phyloP scores from a whole-genome alignment of 2,329 filamentous ascomycete genomes.

The Grosmannia penicillata region DNA sequence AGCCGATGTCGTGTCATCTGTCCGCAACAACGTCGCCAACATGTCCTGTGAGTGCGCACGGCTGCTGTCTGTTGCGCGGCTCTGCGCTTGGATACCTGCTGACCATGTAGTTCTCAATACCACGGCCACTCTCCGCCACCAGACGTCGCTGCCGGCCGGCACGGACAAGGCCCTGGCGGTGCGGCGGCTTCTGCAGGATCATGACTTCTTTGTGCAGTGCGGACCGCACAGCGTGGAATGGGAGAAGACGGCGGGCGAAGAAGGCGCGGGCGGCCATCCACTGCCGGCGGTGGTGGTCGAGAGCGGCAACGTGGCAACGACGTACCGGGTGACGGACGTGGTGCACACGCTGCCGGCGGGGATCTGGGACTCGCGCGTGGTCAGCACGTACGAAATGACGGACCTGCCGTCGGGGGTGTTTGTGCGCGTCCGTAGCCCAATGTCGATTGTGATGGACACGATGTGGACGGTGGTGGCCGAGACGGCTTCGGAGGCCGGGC shows the following conservation, averaged over 20 bases:
- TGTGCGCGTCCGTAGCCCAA: slow-evolving; percentile 33
- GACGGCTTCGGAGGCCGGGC: neutral
- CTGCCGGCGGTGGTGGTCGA: slow-evolving; percentile 8
- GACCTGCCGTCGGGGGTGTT: slow-evolving; percentile 33
- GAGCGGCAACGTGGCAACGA: too few species aligned
- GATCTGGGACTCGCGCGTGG: slow-evolving; percentile 38
- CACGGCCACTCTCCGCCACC: slow-evolving; percentile 26
- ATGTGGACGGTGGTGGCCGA: slow-evolving; percentile 28
- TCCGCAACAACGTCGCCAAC: neutral
- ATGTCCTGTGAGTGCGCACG: neutral
- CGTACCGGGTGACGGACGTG: slow-evolving; percentile 33
- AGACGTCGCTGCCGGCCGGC: slow-evolving; percentile 25
- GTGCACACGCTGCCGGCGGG: slow-evolving; percentile 38
- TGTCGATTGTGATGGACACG: slow-evolving; percentile 38
- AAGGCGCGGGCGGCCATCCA: slow-evolving; percentile 9
- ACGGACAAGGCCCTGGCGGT: slow-evolving; percentile 22
- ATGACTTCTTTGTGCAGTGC: slow-evolving; percentile 35
- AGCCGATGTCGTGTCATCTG: neutral
- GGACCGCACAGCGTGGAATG: slow-evolving; percentile 35
- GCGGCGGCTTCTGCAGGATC: slow-evolving; percentile 34
- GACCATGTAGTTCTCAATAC: slow-evolving; percentile 22
- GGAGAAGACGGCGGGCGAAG: slow-evolving; percentile 18
- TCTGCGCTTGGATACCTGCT: neutral
- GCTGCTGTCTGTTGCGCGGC: too few species aligned
- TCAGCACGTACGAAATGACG: slow-evolving; percentile 39